Percentiles rank a stretch among this genome's conserved stretches.
Conservation (phyloP, 1,284 basidiomycete genomes). For the Ganoderma boninense region DNA sequence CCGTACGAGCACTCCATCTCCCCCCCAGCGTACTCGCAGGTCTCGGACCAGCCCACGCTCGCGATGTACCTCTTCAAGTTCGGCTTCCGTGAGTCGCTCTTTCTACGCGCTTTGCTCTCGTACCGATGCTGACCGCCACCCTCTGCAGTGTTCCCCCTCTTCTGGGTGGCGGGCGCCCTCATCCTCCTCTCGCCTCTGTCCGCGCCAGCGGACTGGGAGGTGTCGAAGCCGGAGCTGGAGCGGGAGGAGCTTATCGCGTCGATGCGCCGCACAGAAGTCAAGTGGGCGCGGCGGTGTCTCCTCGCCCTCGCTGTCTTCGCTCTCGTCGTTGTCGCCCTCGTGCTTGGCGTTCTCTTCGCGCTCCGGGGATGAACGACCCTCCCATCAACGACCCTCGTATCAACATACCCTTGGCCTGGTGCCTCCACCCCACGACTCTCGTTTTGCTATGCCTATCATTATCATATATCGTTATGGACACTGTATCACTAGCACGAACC, state of each 20-base stretch:
- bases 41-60: constrained; percentile 42
- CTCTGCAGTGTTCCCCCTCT: constrained; percentile 50
- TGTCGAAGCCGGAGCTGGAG: constrained; percentile 47
- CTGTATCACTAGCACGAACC: neutral
- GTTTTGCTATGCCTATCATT: neutral
- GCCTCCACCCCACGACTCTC: no score
- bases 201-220: constrained; percentile 49
- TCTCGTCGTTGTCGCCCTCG: constrained; percentile 6
- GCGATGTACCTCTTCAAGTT: constrained; percentile 46
- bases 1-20: constrained; percentile 36
- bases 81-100: constrained; percentile 41
- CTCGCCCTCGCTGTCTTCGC: constrained; percentile 8
- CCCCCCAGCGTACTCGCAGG: constrained; percentile 37
- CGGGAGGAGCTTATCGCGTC: constrained; percentile 44
- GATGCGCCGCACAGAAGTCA: constrained; percentile 48
- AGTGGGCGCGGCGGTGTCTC: constrained; percentile 54
- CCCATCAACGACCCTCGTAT: no score
- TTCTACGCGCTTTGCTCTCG: no score
- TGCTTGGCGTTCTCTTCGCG: constrained; percentile 13
- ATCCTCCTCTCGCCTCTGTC: constrained; percentile 49
- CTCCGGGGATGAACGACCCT: constrained; percentile 7
- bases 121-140: neutral
- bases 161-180: constrained; percentile 51
- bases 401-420: no score
- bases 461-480: constrained; percentile 6